Evolutionary conservation across 2,329 filamentous ascomycete genomes (phyloP).

Genomic region (Aschersonia sp.): DNA sequence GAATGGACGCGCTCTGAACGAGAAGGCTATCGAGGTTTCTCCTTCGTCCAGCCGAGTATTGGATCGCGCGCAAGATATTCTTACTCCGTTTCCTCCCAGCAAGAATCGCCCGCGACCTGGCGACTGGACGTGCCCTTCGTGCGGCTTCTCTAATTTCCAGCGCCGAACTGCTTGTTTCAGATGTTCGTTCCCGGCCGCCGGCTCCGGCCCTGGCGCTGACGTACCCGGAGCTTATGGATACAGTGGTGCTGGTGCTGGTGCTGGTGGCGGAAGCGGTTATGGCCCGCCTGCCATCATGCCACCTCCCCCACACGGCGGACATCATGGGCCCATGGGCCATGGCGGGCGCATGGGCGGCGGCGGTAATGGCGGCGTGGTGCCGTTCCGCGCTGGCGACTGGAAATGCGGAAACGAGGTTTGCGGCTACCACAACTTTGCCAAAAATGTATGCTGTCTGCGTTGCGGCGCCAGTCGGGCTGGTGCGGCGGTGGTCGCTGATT

Average conservation of each 20-base stretch:
- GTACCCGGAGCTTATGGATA: conserved; percentile 47
- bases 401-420: conserved; percentile 96
- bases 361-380: conserved; percentile 61
- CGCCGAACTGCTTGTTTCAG: conserved; percentile 96
- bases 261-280: conserved; percentile 30
- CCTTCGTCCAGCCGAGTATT: conserved; percentile 94
- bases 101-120: conserved; percentile 95
- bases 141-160: conserved; percentile 98
- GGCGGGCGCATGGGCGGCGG: conserved; percentile 65
- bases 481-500: conserved; percentile 87
- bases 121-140: conserved; percentile 98
- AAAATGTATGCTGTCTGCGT: conserved; percentile 94
- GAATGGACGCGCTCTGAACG: conserved; percentile 95
- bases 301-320: conserved; percentile 60
- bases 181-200: conserved; percentile 95
- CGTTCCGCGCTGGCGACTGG: conserved; percentile 97
- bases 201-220: conserved; percentile 55
- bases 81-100: conserved; percentile 93
- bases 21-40: conserved; percentile 97
- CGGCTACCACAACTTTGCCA: conserved; percentile 98
- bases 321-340: conserved; percentile 40
- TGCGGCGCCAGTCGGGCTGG: conserved; percentile 91
- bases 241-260: neutral
- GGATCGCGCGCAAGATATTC: conserved; percentile 86
- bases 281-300: conserved; percentile 69